These are phyloP conservation scores for Ramaria rubella DNA, from an alignment of 768 basidiomycete species.

Conservation along the genomic window DNA sequence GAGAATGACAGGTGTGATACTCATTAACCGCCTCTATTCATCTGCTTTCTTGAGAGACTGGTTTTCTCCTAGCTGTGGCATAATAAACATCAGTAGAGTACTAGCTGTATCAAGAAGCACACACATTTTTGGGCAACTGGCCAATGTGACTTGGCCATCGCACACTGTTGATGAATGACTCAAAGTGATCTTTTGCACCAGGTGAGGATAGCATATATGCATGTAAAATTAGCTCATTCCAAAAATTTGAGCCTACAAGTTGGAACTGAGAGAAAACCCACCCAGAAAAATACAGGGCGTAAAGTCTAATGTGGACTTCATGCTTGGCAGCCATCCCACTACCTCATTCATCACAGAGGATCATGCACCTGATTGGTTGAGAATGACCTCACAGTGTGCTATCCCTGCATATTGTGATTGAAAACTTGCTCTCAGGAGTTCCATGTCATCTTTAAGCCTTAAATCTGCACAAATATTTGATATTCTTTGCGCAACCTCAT, in stretches of 20 bases:
- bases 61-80: conserved; percentile 24
- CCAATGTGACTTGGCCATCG: conserved; percentile 28
- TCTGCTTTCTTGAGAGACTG: conserved; percentile 30
- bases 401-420: conserved; percentile 7
- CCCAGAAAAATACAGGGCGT: conserved; percentile 29
- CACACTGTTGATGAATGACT: conserved; percentile 21
- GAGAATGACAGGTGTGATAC: conserved; percentile 22
- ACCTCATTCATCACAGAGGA: conserved; percentile 22
- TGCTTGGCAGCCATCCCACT: conserved; percentile 24
- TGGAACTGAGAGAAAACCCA: background rate
- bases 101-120: conserved; percentile 9
- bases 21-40: conserved; percentile 25
- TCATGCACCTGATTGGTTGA: conserved; percentile 18
- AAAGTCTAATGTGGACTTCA: conserved; percentile 24
- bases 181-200: conserved; percentile 21
- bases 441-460: background rate
- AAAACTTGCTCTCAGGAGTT: background rate
- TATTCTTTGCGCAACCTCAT: too few relatives aligned
- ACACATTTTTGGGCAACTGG: conserved; percentile 28
- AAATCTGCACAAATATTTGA: too few relatives aligned
- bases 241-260: conserved; percentile 21
- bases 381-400: conserved; percentile 14
- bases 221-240: conserved; percentile 18
- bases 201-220: conserved; percentile 22
- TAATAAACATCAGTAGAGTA: conserved; percentile 2